These are phyloP conservation scores for Hypoxylon crocopeplum DNA, from an alignment of 495 filamentous ascomycete species.

Conservation along the genomic window DNA sequence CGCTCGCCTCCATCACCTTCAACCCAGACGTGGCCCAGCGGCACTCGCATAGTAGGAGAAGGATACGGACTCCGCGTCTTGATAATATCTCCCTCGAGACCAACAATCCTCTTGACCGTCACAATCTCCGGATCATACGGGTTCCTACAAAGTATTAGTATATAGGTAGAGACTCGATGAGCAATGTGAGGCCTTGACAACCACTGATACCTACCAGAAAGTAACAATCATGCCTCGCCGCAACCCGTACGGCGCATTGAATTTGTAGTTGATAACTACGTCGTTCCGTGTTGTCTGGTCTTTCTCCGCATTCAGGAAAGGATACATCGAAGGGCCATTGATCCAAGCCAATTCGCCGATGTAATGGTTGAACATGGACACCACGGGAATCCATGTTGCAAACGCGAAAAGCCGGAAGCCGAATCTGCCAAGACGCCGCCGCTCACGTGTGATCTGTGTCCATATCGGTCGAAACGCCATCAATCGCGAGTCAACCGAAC, in stretches of 20 bases:
- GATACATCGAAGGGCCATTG: slow-evolving; percentile 77
- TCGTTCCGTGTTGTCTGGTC: slow-evolving; percentile 62
- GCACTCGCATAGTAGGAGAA: slow-evolving; percentile 62
- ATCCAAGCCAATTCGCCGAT: slow-evolving; percentile 68
- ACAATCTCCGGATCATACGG: slow-evolving; percentile 65
- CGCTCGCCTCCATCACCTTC: slow-evolving; percentile 71
- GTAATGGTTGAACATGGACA: slow-evolving; percentile 68
- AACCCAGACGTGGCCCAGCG: slow-evolving; percentile 78
- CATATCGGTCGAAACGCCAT: slow-evolving; percentile 48
- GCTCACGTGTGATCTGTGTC: slow-evolving; percentile 33
- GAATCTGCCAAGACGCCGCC: slow-evolving; percentile 45
- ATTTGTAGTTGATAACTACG: slow-evolving; percentile 59
- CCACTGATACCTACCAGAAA: slow-evolving; percentile 54
- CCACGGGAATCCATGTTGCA: slow-evolving; percentile 67
- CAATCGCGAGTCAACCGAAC: slow-evolving; percentile 12
- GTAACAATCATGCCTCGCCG: slow-evolving; percentile 61
- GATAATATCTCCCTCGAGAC: slow-evolving; percentile 72
- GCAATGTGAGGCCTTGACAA: no score
- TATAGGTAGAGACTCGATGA: background rate
- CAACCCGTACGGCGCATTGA: slow-evolving; percentile 51
- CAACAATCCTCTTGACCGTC: slow-evolving; percentile 74
- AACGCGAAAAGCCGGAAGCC: slow-evolving; percentile 58
- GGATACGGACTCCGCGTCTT: slow-evolving; percentile 67
- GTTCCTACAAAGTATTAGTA: slow-evolving; percentile 53
- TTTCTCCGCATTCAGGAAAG: slow-evolving; percentile 72